These are phyloP conservation scores for Aegilops speltoides DNA, from an alignment of 176 grass and related monocot genomes.

Conservation along the genomic window DNA sequence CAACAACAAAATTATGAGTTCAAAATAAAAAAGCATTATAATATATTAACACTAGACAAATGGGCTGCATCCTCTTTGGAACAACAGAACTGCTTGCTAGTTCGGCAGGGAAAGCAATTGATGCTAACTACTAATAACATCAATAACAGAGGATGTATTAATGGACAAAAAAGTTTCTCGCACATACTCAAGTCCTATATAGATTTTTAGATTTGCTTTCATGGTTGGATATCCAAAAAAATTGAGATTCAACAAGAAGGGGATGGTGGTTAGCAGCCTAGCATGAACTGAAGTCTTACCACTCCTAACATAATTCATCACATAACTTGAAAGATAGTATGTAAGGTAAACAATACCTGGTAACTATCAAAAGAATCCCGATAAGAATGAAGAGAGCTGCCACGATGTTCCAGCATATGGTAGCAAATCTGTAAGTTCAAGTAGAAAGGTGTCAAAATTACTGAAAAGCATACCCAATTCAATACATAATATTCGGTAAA, in stretches of 20 bases:
- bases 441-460: slow-evolving; percentile 37
- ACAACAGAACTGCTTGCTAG: background rate
- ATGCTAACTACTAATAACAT: background rate
- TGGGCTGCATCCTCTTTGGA: background rate
- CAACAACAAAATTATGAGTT: background rate
- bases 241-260: background rate
- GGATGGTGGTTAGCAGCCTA: background rate
- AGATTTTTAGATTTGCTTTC: slow-evolving; percentile 15
- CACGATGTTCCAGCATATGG: slow-evolving; percentile 72
- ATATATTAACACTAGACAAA: slow-evolving; percentile 16
- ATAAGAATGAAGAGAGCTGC: slow-evolving; percentile 71
- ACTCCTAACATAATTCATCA: background rate
- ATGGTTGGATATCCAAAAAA: slow-evolving; percentile 10
- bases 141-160: background rate
- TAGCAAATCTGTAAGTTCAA: slow-evolving; percentile 66
- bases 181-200: background rate
- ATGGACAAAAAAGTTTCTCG: background rate
- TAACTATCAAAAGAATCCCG: slow-evolving; percentile 68
- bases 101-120: background rate
- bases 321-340: background rate
- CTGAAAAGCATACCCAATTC: background rate
- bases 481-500: slow-evolving; percentile 6
- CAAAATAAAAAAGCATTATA: background rate
- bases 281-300: background rate
- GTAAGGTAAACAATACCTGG: slow-evolving; percentile 53